Base-by-base conservation (phyloP, 2,329 filamentous ascomycete species). In the Lasiodiplodia gonubiensis region DNA sequence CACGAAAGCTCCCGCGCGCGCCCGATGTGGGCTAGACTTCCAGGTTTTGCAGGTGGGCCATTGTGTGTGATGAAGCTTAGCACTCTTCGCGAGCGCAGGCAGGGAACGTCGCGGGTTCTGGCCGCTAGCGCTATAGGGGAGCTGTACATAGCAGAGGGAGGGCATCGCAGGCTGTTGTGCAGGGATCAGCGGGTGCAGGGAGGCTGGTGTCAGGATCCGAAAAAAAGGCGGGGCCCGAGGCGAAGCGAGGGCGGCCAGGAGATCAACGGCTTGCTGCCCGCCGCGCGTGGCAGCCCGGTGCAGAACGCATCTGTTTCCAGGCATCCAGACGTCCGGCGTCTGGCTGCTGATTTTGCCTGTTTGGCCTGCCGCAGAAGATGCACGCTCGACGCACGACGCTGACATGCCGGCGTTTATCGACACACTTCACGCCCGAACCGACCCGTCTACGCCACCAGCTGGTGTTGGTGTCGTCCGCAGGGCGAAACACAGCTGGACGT, bases 121-220 rank as follows among this genome's bases (percentile, higher is more conserved):
- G 51, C 27, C 25, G 51, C 51, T 35, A n/a, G 51, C 10, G 33
- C 33, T n/a, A 59, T 35, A 42, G 54, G 33, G 12, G 53, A 21
- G 25, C 37, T 2, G 37, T 16, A 21, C 23, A 21, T 33, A 33
- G 30, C 30, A 33, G 30, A 33, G n/a, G 23, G 54, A 5, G 37
- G 23, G 35, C 23, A 21, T 33, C 30, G 30, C 30, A 33, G 30
- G 30, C 30, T 33, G 30, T 8, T 4, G 39, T 30, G 39, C 59
- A 63, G 59, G 59, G 53, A 57, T 39, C 33, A 10, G 52, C 7
- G 55, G 55, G 27, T 48, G 55, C 25, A 18, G 12, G 52, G 54
- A 35, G 48, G 55, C 57, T 61, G 46, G 59, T 63, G 59, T 63
- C 59, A 63, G 59, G 59, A 63, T 63, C 59, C 59, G 59, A 63